Base-by-base conservation (phyloP, 2,329 filamentous ascomycete species). In the Microdochium paspali region DNA sequence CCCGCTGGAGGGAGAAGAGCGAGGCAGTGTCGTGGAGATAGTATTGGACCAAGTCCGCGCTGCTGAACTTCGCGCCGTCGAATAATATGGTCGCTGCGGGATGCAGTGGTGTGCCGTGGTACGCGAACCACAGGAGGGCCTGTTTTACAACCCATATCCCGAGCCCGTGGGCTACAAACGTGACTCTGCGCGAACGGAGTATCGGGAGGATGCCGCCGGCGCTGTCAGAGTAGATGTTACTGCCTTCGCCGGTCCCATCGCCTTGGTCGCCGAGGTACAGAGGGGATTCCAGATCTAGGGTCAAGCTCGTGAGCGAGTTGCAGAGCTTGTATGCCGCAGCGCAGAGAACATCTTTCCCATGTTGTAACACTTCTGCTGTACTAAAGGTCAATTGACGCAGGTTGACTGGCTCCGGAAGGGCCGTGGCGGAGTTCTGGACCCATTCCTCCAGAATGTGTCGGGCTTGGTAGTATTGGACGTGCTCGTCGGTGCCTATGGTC, bases 161-260 rank as follows among this genome's bases (percentile, higher is more conserved):
- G 9, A 54, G 24, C 2, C 52, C 52, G 21, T 54, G 52, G 2
- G 52, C 48, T 9, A 54, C 23, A 20, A 54, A 53, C 12, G 53
- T 32, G 31, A 28, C 45, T 4, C 40, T 31, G 3, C 50, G 44
- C 10, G 52, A 45, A 4, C 47, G 42, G 20, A 32, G 44, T 21
- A 24, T 4, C 13, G 26, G 15, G 32, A 40, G 7, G 7, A 44
- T 40, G 1, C 20, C 18, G 3, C 32, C 24, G 10, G 35, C 12
- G 47, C 42, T 6, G 28, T 13, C 5, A 44, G 39, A 5, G 45
- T 21, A 21, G 35, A 40, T 21, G 18, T 40, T n/a, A 5, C 18
- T 15, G 9, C 35, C 28, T 2, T 48, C 24, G 2, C 42, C 31
- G 2, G 50, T 18, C 3, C 44, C 51, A 10, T 32, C 3, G 2